Percentiles rank a stretch among this genome's conserved stretches.
Evolutionary conservation across 1,284 basidiomycete species (phyloP).

Genomic region (Cryptococcus neoformans): DNA sequence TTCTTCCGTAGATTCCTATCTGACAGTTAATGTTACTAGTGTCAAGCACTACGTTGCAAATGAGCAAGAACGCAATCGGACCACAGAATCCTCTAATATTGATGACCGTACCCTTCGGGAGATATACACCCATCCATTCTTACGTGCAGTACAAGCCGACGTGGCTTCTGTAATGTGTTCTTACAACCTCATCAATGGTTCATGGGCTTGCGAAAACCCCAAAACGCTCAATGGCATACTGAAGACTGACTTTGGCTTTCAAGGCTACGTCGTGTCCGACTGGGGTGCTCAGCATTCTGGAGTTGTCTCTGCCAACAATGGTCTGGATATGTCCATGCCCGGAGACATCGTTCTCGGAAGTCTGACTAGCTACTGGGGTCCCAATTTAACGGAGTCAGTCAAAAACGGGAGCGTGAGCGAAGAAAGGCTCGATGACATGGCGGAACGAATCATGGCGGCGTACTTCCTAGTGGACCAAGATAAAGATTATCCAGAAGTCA

Average conservation of each 20-base stretch:
- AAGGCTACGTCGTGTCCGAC: constrained; percentile 67
- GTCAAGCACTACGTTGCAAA: constrained; percentile 65
- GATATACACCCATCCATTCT: constrained; percentile 56
- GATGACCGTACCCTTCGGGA: constrained; percentile 66
- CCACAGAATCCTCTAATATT: constrained; percentile 61
- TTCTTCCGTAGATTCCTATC: neutral
- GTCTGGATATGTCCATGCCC: constrained; percentile 64
- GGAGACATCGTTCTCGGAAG: constrained; percentile 59
- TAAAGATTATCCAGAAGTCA: constrained; percentile 53
- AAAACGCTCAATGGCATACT: constrained; percentile 65
- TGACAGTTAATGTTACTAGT: constrained; percentile 16
- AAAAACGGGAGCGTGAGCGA: constrained; percentile 57
- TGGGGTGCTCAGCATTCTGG: constrained; percentile 64
- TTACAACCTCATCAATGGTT: constrained; percentile 60
- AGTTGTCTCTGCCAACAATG: constrained; percentile 54
- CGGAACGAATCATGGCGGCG: constrained; percentile 60
- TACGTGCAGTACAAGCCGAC: constrained; percentile 66
- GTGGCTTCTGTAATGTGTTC: constrained; percentile 76
- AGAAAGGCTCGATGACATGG: constrained; percentile 62
- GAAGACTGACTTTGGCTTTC: constrained; percentile 72
- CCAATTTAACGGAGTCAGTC: constrained; percentile 56
- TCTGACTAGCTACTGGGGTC: constrained; percentile 55
- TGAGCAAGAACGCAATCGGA: constrained; percentile 46
- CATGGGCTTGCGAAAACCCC: constrained; percentile 66
- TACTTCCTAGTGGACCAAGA: constrained; percentile 66